Conservation (phyloP, 305 asterid species). For the Stenogyne calaminthoides region DNA sequence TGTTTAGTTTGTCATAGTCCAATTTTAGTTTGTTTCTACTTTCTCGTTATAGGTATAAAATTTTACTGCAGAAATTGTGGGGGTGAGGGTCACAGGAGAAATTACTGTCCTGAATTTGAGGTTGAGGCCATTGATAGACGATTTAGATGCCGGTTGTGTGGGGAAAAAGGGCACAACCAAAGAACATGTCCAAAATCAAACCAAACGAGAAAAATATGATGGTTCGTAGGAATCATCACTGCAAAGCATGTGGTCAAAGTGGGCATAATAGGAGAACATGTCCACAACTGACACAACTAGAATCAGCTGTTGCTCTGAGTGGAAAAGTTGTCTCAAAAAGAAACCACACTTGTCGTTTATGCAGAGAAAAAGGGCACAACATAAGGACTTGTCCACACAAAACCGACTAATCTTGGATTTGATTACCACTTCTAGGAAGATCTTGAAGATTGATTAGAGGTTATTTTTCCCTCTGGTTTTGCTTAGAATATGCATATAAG, state of each 20-base stretch:
- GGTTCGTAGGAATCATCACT: slow-evolving; percentile 47
- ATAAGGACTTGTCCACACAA: slow-evolving; percentile 56
- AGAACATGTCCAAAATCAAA: slow-evolving; percentile 69
- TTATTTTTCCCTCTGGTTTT: background rate
- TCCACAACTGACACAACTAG: slow-evolving; percentile 40
- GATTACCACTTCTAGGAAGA: background rate
- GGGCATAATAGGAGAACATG: slow-evolving; percentile 85
- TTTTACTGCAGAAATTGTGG: slow-evolving; percentile 81
- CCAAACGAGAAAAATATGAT: slow-evolving; percentile 27
- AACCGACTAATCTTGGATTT: slow-evolving; percentile 22
- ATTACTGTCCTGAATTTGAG: slow-evolving; percentile 73
- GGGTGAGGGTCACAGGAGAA: slow-evolving; percentile 78
- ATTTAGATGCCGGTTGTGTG: slow-evolving; percentile 71
- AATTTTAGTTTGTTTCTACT: background rate
- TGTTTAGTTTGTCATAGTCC: background rate
- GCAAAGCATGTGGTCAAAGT: slow-evolving; percentile 64
- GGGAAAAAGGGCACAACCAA: slow-evolving; percentile 85
- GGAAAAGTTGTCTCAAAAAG: slow-evolving; percentile 32
- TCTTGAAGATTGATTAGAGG: slow-evolving; percentile 21
- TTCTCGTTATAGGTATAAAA: slow-evolving; percentile 55
- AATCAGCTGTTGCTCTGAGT: slow-evolving; percentile 27
- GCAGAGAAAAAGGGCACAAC: slow-evolving; percentile 58
- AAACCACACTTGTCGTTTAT: slow-evolving; percentile 46
- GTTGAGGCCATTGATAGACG: slow-evolving; percentile 41
- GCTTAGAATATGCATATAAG: background rate